Conservation (phyloP, 805 yeast genomes). For the Zygoascus tannicola region DNA sequence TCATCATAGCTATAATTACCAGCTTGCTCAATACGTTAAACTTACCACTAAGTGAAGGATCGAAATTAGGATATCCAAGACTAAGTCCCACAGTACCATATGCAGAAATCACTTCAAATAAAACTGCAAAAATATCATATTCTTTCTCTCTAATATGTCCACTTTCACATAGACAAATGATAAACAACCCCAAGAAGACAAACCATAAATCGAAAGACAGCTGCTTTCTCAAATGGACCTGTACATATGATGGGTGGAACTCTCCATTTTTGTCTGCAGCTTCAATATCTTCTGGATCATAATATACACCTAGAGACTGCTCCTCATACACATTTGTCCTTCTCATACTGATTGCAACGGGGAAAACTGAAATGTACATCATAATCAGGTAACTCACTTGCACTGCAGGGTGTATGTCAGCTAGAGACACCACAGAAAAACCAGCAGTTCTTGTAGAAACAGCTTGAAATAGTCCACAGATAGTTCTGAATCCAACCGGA, state of each 20-base stretch:
- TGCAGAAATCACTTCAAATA: constrained; percentile 89
- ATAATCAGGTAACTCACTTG: constrained; percentile 89
- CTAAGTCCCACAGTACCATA: constrained; percentile 96
- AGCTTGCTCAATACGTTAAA: constrained; percentile 69
- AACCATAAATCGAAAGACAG: constrained; percentile 94
- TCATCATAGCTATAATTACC: constrained; percentile 79
- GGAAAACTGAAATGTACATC: constrained; percentile 97
- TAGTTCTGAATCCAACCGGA: constrained; percentile 56
- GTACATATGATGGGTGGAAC: constrained; percentile 55
- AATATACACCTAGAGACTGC: constrained; percentile 87
- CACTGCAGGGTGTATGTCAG: constrained; percentile 75
- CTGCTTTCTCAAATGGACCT: constrained; percentile 84
- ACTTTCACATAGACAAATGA: constrained; percentile 83
- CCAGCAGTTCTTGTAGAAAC: constrained; percentile 94
- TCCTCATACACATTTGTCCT: constrained; percentile 97
- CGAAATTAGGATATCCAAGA: constrained; percentile 62
- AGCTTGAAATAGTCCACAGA: constrained; percentile 86
- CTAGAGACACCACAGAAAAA: constrained; percentile 59
- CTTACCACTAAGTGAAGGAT: constrained; percentile 63
- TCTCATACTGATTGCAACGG: constrained; percentile 91
- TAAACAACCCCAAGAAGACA: constrained; percentile 72
- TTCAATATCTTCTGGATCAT: constrained; percentile 24
- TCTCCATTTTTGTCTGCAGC: constrained; percentile 29
- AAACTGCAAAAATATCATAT: constrained; percentile 59
- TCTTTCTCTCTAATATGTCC: constrained; percentile 40